Percentiles rank a stretch among this genome's conserved stretches.
These are phyloP conservation scores for Calonectria multiphialidica DNA, from an alignment of 2,329 filamentous ascomycete genomes.

Conservation along the genomic window DNA sequence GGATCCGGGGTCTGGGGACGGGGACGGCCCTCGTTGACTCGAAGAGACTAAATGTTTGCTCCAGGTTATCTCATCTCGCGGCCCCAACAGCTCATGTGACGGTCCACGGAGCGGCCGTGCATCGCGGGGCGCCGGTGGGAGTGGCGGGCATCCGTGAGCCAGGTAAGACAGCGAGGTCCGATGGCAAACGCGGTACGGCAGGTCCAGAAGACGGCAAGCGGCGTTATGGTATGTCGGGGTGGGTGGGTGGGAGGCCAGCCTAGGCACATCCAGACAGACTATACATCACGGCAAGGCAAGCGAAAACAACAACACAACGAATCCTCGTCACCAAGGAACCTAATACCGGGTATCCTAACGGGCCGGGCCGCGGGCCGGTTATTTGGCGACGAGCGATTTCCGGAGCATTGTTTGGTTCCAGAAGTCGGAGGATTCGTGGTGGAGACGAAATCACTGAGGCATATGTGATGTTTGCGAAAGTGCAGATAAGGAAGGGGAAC, in stretches of 20 bases:
- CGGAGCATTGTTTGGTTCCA: slow-evolving; percentile 20
- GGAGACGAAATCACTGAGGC: slow-evolving; percentile 16
- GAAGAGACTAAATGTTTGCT: slow-evolving; percentile 26
- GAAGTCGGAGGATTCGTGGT: slow-evolving; percentile 30
- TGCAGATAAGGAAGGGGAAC: slow-evolving; percentile 18
- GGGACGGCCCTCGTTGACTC: slow-evolving; percentile 24
- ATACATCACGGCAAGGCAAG: not conserved
- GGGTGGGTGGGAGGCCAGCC: not conserved
- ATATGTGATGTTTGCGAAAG: slow-evolving; percentile 27
- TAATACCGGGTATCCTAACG: slow-evolving; percentile 39
- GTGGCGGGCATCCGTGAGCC: slow-evolving; percentile 22
- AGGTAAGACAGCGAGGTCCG: slow-evolving; percentile 18
- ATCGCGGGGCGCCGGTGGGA: slow-evolving; percentile 29
- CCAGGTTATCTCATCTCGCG: slow-evolving; percentile 38
- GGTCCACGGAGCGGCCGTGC: slow-evolving; percentile 30
- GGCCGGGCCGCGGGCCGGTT: slow-evolving; percentile 42
- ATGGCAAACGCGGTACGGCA: slow-evolving; percentile 22
- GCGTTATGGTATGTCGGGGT: slow-evolving; percentile 33
- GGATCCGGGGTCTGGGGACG: slow-evolving; percentile 34
- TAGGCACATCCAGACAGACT: not conserved
- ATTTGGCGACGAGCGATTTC: slow-evolving; percentile 17
- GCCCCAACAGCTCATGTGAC: slow-evolving; percentile 43
- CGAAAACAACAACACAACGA: slow-evolving; percentile 2
- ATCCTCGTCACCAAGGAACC: slow-evolving; percentile 16
- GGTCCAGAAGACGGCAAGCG: slow-evolving; percentile 19